Evolutionary conservation across 2,329 filamentous ascomycete genomes (phyloP).

Genomic region (Cercospora nicotianae): DNA sequence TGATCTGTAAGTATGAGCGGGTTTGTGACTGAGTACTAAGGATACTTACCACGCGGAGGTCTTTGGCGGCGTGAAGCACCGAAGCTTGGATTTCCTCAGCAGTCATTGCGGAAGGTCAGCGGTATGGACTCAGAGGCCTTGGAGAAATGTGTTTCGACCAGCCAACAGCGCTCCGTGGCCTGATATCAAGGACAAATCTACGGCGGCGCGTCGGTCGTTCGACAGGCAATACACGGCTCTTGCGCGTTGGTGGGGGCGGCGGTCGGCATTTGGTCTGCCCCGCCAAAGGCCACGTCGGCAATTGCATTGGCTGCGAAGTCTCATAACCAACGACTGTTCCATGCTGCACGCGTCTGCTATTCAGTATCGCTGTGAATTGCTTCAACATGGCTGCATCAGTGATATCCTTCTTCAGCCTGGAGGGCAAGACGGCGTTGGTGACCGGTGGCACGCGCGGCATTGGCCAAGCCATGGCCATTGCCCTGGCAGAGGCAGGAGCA

Average conservation of each 20-base stretch:
- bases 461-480: conserved; percentile 53
- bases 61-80: conserved; percentile 63
- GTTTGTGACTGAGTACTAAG: background rate
- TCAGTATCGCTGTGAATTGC: background rate
- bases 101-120: conserved; percentile 16
- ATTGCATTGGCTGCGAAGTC: background rate
- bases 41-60: conserved; percentile 56
- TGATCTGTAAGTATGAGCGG: conserved; percentile 33
- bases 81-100: conserved; percentile 47
- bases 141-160: background rate
- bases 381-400: conserved; percentile 37
- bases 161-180: background rate
- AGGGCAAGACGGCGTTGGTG: conserved; percentile 52
- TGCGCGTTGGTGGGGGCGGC: conserved; percentile 14
- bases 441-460: conserved; percentile 54
- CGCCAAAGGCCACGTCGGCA: background rate
- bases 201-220: background rate
- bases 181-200: background rate
- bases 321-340: background rate
- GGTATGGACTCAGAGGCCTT: background rate
- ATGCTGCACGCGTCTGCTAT: background rate
- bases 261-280: conserved; percentile 17
- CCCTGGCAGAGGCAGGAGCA: conserved; percentile 53
- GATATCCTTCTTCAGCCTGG: conserved; percentile 50
- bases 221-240: conserved; percentile 5